Conservation (phyloP, 805 yeast genomes). For the Saccharomycopsis javanensis region DNA sequence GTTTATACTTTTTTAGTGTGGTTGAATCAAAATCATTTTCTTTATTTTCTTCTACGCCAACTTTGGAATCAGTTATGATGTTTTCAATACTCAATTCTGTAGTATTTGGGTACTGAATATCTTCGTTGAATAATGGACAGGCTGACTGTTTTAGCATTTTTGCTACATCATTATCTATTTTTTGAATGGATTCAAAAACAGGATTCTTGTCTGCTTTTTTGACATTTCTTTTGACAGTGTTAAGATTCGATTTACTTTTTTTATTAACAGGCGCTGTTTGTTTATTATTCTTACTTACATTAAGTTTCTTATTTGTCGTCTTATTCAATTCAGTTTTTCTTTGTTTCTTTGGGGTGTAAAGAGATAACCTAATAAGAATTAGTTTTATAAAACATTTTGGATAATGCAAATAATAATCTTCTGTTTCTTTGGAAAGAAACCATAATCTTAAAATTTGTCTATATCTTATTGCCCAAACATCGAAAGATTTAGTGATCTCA, state of each 20-base stretch:
- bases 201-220: neutral
- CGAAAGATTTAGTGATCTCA: neutral
- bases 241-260: neutral
- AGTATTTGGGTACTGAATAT: neutral
- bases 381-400: constrained; percentile 1
- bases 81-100: neutral
- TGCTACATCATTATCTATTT: neutral
- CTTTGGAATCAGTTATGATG: neutral
- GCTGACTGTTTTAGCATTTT: neutral
- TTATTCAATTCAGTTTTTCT: neutral
- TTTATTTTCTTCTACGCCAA: neutral
- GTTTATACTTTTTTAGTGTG: neutral
- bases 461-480: constrained; percentile 4
- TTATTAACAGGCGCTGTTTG: neutral
- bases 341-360: neutral
- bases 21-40: neutral
- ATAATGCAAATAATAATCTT: constrained; percentile 7
- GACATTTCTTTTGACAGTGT: neutral
- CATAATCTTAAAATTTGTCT: constrained; percentile 8
- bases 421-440: constrained; percentile 3
- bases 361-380: neutral
- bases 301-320: neutral
- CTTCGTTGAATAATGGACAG: neutral
- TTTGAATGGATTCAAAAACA: neutral
- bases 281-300: neutral